phyloP scores from a whole-genome alignment of 257 asterid species.

The Solanum tarijense region DNA sequence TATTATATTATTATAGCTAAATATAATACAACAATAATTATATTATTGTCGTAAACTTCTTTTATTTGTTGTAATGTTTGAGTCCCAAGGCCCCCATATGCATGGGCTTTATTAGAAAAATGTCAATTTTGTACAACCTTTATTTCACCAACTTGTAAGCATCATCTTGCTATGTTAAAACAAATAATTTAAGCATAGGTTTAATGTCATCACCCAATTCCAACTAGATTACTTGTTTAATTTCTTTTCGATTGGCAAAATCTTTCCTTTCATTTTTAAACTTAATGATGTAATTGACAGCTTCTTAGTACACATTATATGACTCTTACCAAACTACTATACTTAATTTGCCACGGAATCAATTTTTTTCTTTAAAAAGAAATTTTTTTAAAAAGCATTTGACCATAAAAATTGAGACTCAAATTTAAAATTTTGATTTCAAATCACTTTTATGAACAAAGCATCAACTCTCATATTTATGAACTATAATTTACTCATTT shows the following conservation, averaged over 20 bases:
- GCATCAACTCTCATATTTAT: too few species aligned
- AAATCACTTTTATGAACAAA: too few species aligned
- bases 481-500: too few species aligned
- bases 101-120: background rate
- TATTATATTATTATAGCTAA: too few species aligned
- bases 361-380: background rate
- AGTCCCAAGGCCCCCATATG: background rate
- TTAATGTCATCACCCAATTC: background rate
- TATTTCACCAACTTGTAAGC: background rate
- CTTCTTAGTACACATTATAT: background rate
- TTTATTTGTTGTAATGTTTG: background rate
- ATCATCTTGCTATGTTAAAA: background rate
- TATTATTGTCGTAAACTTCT: too few species aligned
- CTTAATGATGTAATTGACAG: background rate
- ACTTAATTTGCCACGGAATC: background rate
- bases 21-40: too few species aligned
- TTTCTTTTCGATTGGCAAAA: background rate
- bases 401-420: background rate
- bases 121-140: background rate
- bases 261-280: background rate
- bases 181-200: background rate
- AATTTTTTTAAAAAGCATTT: too few species aligned
- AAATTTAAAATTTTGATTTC: too few species aligned
- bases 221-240: slow-evolving; percentile 9
- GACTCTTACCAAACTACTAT: background rate